phyloP scores from a whole-genome alignment of 176 grass and related monocot species.

The Stipa capillata region DNA sequence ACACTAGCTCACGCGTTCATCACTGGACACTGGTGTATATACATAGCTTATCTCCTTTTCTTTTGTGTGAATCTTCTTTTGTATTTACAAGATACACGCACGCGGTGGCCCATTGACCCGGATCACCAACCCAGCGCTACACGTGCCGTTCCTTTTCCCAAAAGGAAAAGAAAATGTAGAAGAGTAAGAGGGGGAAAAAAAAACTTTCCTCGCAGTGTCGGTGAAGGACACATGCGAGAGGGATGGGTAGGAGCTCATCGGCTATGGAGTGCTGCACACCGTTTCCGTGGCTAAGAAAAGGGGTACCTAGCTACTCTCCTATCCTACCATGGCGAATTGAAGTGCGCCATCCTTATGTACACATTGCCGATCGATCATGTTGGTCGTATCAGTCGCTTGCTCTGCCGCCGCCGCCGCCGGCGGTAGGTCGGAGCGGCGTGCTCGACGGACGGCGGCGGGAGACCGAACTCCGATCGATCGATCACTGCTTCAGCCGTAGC shows the following conservation, averaged over 20 bases:
- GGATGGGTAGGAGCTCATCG: neutral
- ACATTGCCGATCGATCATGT: neutral
- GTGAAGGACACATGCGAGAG: constrained; percentile 8
- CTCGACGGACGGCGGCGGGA: constrained; percentile 15
- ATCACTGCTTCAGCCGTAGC: constrained; percentile 66
- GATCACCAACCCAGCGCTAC: constrained; percentile 3
- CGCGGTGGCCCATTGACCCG: constrained; percentile 1
- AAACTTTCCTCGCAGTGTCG: constrained; percentile 24
- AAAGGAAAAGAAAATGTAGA: constrained; percentile 3
- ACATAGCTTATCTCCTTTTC: neutral
- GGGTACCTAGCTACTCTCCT: neutral
- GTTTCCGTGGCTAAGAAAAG: constrained; percentile 23
- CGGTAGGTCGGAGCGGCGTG: constrained; percentile 19
- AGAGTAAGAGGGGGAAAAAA: neutral
- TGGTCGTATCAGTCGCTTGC: neutral
- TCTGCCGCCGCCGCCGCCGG: neutral
- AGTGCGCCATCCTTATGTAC: constrained; percentile 23
- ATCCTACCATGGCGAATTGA: neutral
- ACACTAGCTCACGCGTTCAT: neutral
- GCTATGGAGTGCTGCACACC: constrained; percentile 28
- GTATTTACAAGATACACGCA: constrained; percentile 24
- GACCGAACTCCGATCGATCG: neutral
- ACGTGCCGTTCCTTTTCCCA: constrained; percentile 4
- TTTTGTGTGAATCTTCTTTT: neutral
- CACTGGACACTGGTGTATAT: neutral